Percentiles rank a stretch among this genome's conserved stretches.
phyloP scores from a whole-genome alignment of 148 eudicot genomes.

The Rhododendron molle region DNA sequence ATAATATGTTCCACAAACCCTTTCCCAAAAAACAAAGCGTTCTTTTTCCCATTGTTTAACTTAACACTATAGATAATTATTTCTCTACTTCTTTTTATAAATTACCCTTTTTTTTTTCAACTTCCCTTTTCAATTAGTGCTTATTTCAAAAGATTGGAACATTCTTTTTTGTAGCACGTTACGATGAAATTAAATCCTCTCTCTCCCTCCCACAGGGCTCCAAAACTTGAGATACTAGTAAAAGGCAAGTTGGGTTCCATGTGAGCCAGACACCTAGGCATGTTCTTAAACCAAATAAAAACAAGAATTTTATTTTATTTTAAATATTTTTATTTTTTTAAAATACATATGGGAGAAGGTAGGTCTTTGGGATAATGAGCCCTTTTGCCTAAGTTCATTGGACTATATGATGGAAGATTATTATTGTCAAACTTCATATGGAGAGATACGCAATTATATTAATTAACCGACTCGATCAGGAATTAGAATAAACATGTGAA shows the following conservation, averaged over 20 bases:
- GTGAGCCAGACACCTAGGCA: slow-evolving; percentile 3
- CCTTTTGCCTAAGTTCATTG: neutral
- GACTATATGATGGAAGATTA: neutral
- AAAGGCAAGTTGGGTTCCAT: slow-evolving; percentile 15
- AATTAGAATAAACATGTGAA: neutral
- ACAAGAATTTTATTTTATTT: neutral
- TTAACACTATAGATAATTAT: neutral
- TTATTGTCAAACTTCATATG: neutral
- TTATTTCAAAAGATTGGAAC: slow-evolving; percentile 7
- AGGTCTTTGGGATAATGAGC: neutral
- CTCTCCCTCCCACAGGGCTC: neutral
- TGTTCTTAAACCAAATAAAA: slow-evolving; percentile 10
- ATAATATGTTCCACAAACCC: slow-evolving; percentile 9
- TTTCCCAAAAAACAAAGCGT: slow-evolving; percentile 1
- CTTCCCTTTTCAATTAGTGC: neutral
- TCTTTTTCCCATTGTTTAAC: neutral
- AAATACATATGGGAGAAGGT: neutral
- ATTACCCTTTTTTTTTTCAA: neutral
- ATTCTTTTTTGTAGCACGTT: slow-evolving; percentile 4
- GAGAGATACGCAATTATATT: neutral
- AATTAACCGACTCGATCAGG: neutral
- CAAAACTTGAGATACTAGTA: neutral
- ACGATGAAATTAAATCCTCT: neutral
- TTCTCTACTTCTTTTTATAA: neutral
- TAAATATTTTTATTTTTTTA: neutral